Conservation (phyloP, 306 rosid species). For the Inga laurina region DNA sequence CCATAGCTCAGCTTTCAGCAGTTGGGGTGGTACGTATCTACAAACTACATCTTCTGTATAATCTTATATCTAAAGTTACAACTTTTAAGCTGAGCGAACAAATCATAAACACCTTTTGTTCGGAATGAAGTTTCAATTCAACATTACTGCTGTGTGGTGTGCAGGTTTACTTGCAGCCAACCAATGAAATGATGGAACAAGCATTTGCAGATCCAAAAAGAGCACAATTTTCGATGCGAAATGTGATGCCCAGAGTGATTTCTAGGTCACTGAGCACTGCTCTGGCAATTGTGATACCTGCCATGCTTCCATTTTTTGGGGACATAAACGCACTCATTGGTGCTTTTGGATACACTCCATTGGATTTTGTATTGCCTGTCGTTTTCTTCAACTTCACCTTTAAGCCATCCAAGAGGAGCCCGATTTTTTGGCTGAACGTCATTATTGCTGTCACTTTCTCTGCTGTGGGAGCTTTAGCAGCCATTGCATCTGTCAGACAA, state of each 20-base stretch:
- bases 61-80: background rate
- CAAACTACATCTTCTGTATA: background rate
- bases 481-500: constrained; percentile 75
- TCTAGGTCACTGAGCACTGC: constrained; percentile 53
- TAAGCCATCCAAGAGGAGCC: constrained; percentile 64
- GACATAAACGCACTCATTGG: constrained; percentile 74
- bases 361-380: constrained; percentile 72
- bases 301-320: constrained; percentile 89
- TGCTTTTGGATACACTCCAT: constrained; percentile 85
- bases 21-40: constrained; percentile 62
- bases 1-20: constrained; percentile 67
- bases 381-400: constrained; percentile 72
- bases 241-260: constrained; percentile 62
- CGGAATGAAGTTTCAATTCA: background rate
- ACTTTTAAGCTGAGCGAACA: background rate
- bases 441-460: constrained; percentile 58
- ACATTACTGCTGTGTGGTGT: background rate
- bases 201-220: constrained; percentile 54
- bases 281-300: constrained; percentile 55
- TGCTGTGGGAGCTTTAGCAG: constrained; percentile 53
- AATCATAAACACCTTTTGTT: background rate
- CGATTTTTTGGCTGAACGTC: constrained; percentile 58
- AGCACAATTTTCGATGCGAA: constrained; percentile 55
- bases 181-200: constrained; percentile 70
- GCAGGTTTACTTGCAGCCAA: constrained; percentile 80